These are phyloP conservation scores for Microsporum audouinii DNA, from an alignment of 2,329 filamentous ascomycete genomes.

Conservation along the genomic window DNA sequence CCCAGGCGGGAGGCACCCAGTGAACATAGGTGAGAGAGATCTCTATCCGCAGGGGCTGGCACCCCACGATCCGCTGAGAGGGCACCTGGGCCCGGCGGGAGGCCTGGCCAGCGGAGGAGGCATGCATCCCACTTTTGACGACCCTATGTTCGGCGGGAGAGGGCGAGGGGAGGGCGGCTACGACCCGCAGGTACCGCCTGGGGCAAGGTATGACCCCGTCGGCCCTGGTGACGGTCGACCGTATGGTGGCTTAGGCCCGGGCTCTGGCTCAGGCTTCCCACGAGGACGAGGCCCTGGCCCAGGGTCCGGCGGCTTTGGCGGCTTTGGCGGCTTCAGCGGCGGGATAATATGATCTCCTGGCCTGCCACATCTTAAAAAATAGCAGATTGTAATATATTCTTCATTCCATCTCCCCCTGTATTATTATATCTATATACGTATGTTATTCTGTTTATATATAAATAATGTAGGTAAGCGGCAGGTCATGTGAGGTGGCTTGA, in stretches of 20 bases:
- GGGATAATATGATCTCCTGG: constrained; percentile 28
- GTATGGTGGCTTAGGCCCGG: constrained; percentile 28
- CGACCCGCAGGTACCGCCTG: constrained; percentile 68
- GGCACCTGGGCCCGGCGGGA: constrained; percentile 48
- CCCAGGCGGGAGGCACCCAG: constrained; percentile 44
- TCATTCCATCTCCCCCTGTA: no score
- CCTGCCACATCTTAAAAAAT: no score
- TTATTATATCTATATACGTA: no score
- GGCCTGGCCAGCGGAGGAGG: constrained; percentile 51
- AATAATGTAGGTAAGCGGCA: no score
- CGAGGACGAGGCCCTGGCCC: constrained; percentile 21
- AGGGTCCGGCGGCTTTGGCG: constrained; percentile 42
- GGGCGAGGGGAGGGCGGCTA: constrained; percentile 41
- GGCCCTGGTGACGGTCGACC: constrained; percentile 54
- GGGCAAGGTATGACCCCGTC: constrained; percentile 81
- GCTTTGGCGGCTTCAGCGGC: constrained; percentile 23
- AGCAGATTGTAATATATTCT: no score
- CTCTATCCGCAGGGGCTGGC: constrained; percentile 77
- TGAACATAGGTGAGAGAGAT: constrained; percentile 72
- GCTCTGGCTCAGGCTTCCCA: constrained; percentile 21
- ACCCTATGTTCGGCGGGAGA: constrained; percentile 63
- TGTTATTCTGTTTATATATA: no score
- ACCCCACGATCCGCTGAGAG: constrained; percentile 68
- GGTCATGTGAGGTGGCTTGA: neutral
- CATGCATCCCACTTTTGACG: constrained; percentile 94